Percentiles rank a stretch among this genome's conserved stretches.
Evolutionary conservation across 1,284 basidiomycete species (phyloP).

Genomic region (Phylloporus gajari): DNA sequence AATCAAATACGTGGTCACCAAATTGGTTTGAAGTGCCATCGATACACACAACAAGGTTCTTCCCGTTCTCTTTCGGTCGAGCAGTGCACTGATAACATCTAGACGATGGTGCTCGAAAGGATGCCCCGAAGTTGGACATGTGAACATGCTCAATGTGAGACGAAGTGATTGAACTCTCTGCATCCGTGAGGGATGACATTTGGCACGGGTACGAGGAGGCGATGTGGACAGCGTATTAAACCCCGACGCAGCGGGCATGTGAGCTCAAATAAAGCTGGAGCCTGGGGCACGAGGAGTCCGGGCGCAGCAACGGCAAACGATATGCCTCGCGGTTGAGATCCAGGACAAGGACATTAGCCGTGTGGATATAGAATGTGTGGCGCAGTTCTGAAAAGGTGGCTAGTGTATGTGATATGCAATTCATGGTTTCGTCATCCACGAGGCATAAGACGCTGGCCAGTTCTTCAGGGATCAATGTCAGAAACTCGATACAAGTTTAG

Average conservation of each 20-base stretch:
- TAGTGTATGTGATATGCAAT: constrained; percentile 10
- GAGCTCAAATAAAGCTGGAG: constrained; percentile 19
- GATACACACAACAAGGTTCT: constrained; percentile 36
- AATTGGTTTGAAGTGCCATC: constrained; percentile 43
- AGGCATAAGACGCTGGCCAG: not conserved
- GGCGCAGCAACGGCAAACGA: not conserved
- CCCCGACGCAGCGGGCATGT: too few species aligned
- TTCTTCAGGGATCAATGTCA: too few species aligned
- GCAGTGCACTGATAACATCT: too few species aligned
- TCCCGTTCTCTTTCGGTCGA: too few species aligned
- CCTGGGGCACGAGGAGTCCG: not conserved
- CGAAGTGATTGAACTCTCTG: not conserved
- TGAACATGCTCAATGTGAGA: too few species aligned
- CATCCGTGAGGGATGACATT: not conserved
- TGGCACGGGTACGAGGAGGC: too few species aligned
- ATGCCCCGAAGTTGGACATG: too few species aligned
- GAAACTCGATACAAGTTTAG: not conserved
- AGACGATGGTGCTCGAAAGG: too few species aligned
- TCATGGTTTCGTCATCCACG: constrained; percentile 13
- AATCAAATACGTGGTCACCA: constrained; percentile 22
- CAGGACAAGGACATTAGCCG: not conserved
- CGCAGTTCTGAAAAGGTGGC: not conserved
- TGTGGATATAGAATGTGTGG: constrained; percentile 13
- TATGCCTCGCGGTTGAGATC: not conserved
- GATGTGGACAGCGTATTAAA: too few species aligned